A percentile compares a stretch with the other conserved stretches of the same genome.
Conservation (phyloP, 2,329 filamentous ascomycete species). For the Colletotrichum destructivum region DNA sequence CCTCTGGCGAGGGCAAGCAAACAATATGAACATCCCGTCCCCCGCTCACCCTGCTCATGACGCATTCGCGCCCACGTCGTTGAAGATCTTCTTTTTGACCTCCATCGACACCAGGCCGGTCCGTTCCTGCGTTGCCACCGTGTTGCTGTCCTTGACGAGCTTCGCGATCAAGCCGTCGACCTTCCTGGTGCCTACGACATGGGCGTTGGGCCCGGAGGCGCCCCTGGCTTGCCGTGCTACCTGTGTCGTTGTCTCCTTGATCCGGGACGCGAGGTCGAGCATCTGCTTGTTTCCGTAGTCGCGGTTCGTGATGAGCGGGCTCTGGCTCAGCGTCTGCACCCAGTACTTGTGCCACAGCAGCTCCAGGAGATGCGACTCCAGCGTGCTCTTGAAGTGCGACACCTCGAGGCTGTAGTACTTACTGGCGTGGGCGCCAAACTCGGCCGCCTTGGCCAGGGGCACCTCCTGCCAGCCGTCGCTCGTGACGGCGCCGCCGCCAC, state of each 20-base stretch:
- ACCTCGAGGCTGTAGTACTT: slow-evolving; percentile 94
- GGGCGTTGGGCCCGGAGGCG: slow-evolving; percentile 45
- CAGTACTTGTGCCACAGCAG: slow-evolving; percentile 99
- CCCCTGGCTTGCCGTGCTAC: slow-evolving; percentile 53
- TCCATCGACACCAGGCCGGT: slow-evolving; percentile 74
- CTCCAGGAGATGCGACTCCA: slow-evolving; percentile 89
- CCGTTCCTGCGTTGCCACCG: slow-evolving; percentile 73
- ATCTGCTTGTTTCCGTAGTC: slow-evolving; percentile 96
- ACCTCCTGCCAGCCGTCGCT: slow-evolving; percentile 81
- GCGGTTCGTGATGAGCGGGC: slow-evolving; percentile 90
- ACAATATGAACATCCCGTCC: slow-evolving; percentile 4
- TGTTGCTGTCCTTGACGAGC: slow-evolving; percentile 72
- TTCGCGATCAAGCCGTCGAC: slow-evolving; percentile 70
- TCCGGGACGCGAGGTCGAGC: slow-evolving; percentile 87
- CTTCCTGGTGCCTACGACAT: slow-evolving; percentile 48
- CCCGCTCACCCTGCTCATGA: background rate
- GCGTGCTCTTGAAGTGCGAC: slow-evolving; percentile 92
- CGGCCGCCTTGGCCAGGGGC: slow-evolving; percentile 92
- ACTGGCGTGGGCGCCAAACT: slow-evolving; percentile 93
- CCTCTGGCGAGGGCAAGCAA: slow-evolving; percentile 27
- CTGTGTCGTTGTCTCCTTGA: slow-evolving; percentile 72
- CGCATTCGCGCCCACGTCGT: slow-evolving; percentile 52
- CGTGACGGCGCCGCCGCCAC: slow-evolving; percentile 53
- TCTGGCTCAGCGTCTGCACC: slow-evolving; percentile 95
- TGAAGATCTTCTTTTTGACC: slow-evolving; percentile 76